Conservation (phyloP, 192 early-diverging fungal genomes). For the Dissophora ornata region DNA sequence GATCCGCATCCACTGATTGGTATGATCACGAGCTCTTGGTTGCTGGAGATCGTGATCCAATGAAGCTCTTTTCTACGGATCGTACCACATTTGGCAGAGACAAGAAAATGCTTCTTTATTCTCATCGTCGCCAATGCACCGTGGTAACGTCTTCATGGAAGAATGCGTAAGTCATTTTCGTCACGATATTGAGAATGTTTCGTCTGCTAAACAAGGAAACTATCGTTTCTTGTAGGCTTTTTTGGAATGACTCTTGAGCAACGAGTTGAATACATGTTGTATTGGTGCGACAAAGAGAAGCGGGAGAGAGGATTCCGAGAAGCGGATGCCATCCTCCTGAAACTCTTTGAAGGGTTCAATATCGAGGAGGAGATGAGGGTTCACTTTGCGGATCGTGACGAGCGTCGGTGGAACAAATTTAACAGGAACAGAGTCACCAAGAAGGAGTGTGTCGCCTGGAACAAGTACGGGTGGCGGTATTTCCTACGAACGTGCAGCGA, state of each 20-base stretch:
- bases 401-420: not conserved
- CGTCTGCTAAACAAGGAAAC: not conserved
- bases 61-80: conserved; percentile 4
- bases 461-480: conserved; percentile 10
- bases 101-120: conserved; percentile 17
- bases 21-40: not conserved
- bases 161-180: conserved; percentile 8
- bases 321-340: conserved; percentile 19
- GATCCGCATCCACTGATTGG: conserved; percentile 15
- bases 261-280: conserved; percentile 28
- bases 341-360: conserved; percentile 11
- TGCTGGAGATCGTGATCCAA: conserved; percentile 1
- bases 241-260: conserved; percentile 8
- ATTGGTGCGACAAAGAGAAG: conserved; percentile 22
- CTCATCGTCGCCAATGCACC: conserved; percentile 15
- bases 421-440: not conserved
- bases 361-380: not conserved
- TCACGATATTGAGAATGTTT: not conserved
- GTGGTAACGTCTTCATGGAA: conserved; percentile 23
- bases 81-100: conserved; percentile 6
- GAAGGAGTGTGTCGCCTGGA: not conserved
- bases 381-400: not conserved
- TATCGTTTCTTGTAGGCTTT: conserved; percentile 1
- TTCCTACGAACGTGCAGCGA: conserved; percentile 12
- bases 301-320: conserved; percentile 19